Conservation (phyloP, 441 rosid genomes). For the Syzygium malaccense region DNA sequence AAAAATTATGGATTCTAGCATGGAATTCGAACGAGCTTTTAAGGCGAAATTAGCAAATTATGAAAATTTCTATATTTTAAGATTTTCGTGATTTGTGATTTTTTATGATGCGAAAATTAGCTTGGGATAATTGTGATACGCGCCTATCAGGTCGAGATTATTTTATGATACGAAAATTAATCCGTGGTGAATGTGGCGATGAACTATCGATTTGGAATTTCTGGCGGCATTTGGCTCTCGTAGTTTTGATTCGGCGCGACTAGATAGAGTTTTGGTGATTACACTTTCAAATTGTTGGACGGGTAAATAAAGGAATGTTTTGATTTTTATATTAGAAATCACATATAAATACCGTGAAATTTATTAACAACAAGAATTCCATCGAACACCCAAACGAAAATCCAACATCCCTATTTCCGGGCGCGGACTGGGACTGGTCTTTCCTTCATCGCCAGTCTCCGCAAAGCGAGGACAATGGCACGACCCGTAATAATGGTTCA, state of each 20-base stretch:
- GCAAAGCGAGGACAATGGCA: conserved; percentile 8
- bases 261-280: not conserved
- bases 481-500: not conserved
- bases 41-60: not conserved
- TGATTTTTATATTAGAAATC: not conserved
- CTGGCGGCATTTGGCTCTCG: rapidly evolving
- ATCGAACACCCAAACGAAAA: not conserved
- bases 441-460: not conserved
- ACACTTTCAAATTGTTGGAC: not conserved
- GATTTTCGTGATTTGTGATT: not conserved
- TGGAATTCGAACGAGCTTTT: rapidly evolving
- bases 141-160: not conserved
- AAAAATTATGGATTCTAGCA: not conserved
- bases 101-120: rapidly evolving
- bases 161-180: rapidly evolving
- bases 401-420: not conserved
- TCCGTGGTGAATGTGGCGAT: rapidly evolving
- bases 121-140: rapidly evolving
- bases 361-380: not conserved
- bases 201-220: not conserved
- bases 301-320: not conserved
- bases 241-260: no score
- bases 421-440: not conserved
- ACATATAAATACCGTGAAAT: not conserved
- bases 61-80: not conserved